Percentiles rank a stretch among this genome's conserved stretches.
These are phyloP conservation scores for Protostelium mycophagum DNA, from an alignment of 78 protist species.

Conservation along the genomic window DNA sequence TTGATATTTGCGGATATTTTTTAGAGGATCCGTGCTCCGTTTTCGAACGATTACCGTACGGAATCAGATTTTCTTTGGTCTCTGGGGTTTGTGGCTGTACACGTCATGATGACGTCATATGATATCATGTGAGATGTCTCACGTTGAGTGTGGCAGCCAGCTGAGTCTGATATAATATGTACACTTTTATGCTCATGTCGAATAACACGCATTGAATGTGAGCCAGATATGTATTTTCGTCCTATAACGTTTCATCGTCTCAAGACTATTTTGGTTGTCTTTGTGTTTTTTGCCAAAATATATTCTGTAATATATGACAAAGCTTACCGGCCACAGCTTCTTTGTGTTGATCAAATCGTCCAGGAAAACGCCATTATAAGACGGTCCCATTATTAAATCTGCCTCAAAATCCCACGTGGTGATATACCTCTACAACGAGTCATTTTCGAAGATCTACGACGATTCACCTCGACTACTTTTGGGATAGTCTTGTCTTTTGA, in stretches of 20 bases:
- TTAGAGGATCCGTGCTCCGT: no score
- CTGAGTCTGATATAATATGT: slow-evolving; percentile 15
- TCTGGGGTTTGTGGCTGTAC: not conserved
- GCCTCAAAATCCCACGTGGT: not conserved
- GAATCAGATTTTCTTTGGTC: not conserved
- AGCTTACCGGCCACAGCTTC: not conserved
- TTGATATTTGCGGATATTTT: no score
- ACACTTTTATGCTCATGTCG: slow-evolving; percentile 39
- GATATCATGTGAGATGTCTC: not conserved
- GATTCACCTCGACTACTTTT: slow-evolving; percentile 7
- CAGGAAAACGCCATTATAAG: not conserved
- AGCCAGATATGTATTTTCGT: slow-evolving; percentile 39
- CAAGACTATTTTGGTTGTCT: no score
- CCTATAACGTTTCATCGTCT: no score
- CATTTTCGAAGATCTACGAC: not conserved
- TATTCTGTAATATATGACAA: not conserved
- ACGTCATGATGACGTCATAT: not conserved
- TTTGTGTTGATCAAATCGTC: not conserved
- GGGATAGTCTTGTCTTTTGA: slow-evolving; percentile 7
- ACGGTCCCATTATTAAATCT: not conserved
- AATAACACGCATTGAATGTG: slow-evolving; percentile 32
- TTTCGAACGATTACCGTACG: not conserved
- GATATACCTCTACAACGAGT: not conserved
- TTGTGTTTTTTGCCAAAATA: no score
- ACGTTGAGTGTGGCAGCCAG: not conserved